Evolutionary conservation across 2,329 filamentous ascomycete genomes (phyloP).

Genomic region (Rugonectria rugulosa): DNA sequence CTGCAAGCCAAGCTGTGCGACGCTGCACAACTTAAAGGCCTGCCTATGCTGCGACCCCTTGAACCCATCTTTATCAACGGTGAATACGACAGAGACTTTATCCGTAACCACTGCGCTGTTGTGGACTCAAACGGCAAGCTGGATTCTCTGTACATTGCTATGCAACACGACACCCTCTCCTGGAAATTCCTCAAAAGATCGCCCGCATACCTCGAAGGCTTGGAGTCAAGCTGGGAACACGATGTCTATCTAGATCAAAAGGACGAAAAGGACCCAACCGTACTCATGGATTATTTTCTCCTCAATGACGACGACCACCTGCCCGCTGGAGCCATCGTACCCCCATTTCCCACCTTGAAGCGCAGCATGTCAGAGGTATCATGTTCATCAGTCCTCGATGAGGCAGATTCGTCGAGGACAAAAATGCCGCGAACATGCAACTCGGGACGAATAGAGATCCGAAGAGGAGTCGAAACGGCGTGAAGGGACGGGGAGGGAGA

Average conservation of each 20-base stretch:
- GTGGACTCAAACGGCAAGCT: slow-evolving; percentile 61
- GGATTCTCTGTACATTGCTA: slow-evolving; percentile 67
- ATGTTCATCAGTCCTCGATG: slow-evolving; percentile 45
- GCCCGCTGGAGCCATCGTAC: slow-evolving; percentile 31
- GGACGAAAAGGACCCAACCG: slow-evolving; percentile 34
- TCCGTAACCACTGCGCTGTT: slow-evolving; percentile 63
- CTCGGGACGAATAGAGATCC: slow-evolving; percentile 49
- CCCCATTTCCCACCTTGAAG: slow-evolving; percentile 52
- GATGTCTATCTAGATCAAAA: slow-evolving; percentile 58
- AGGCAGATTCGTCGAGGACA: slow-evolving; percentile 43
- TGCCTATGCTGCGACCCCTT: slow-evolving; percentile 66
- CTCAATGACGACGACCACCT: slow-evolving; percentile 32
- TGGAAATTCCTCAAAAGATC: slow-evolving; percentile 61
- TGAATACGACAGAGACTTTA: slow-evolving; percentile 59
- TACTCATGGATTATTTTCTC: slow-evolving; percentile 18
- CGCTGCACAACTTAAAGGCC: slow-evolving; percentile 59
- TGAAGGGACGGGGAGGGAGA: slow-evolving; percentile 7
- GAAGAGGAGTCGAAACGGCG: slow-evolving; percentile 38
- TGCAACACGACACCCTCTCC: slow-evolving; percentile 61
- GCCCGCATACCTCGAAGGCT: slow-evolving; percentile 57
- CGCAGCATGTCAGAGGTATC: slow-evolving; percentile 62
- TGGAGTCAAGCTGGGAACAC: slow-evolving; percentile 63
- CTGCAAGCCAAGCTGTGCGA: slow-evolving; percentile 67
- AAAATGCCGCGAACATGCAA: slow-evolving; percentile 52
- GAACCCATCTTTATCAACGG: slow-evolving; percentile 51